phyloP scores from a whole-genome alignment of 208 protist species.

The Angomonas ambiguus region DNA sequence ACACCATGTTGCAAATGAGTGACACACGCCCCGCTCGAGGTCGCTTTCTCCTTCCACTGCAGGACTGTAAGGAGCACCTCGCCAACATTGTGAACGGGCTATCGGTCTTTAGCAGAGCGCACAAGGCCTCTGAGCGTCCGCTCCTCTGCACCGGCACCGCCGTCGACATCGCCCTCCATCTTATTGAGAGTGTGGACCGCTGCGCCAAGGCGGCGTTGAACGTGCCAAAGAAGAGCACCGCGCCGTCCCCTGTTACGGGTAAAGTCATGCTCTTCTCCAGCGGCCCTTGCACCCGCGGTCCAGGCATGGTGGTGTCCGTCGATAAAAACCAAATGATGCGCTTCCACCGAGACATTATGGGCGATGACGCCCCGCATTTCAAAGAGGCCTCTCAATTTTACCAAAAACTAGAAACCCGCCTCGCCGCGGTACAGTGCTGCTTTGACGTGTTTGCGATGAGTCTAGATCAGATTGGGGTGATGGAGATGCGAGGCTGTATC shows the following conservation, averaged over 20 bases:
- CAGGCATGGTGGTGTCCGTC: slow-evolving; percentile 84
- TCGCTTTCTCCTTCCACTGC: slow-evolving; percentile 93
- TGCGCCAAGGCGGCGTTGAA: slow-evolving; percentile 12
- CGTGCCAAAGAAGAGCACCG: slow-evolving; percentile 14
- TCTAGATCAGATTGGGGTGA: slow-evolving; percentile 96
- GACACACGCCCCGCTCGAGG: slow-evolving; percentile 62
- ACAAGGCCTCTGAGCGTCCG: slow-evolving; percentile 49
- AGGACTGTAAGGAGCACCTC: slow-evolving; percentile 81
- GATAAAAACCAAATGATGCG: slow-evolving; percentile 96
- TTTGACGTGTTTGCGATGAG: slow-evolving; percentile 97
- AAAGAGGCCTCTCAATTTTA: slow-evolving; percentile 85
- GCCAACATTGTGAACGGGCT: slow-evolving; percentile 52
- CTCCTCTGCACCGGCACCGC: slow-evolving; percentile 71
- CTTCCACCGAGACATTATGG: slow-evolving; percentile 95
- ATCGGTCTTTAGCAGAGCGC: slow-evolving; percentile 38
- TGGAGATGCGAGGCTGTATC: slow-evolving; percentile 93
- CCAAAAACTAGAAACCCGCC: slow-evolving; percentile 77
- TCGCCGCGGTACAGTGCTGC: slow-evolving; percentile 84
- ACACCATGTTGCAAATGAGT: slow-evolving; percentile 54
- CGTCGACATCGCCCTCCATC: slow-evolving; percentile 45
- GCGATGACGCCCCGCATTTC: slow-evolving; percentile 73
- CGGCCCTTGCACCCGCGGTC: slow-evolving; percentile 93
- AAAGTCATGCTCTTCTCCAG: slow-evolving; percentile 94
- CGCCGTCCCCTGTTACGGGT: slow-evolving; percentile 18
- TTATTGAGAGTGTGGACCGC: slow-evolving; percentile 53